These are phyloP conservation scores for Shiraia sp. DNA, from an alignment of 2,329 filamentous ascomycete species.

Conservation along the genomic window DNA sequence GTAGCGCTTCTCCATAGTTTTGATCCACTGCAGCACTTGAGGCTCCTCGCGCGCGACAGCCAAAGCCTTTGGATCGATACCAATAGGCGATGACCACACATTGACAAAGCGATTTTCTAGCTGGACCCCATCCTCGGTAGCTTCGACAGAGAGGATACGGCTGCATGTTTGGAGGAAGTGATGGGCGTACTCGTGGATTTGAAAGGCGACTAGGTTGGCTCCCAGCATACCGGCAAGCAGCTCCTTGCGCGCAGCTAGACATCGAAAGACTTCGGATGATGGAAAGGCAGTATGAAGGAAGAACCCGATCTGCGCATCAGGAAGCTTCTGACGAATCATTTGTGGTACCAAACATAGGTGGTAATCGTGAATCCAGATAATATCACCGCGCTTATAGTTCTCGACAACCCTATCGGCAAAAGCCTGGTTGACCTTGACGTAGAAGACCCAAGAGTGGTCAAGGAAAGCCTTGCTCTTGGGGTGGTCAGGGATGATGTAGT, in stretches of 20 bases:
- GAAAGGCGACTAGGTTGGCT: conserved; percentile 89
- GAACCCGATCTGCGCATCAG: conserved; percentile 93
- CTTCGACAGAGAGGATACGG: conserved; percentile 85
- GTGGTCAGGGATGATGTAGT: conserved; percentile 97
- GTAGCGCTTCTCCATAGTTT: conserved; percentile 80
- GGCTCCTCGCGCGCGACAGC: conserved; percentile 69
- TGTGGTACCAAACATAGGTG: conserved; percentile 85
- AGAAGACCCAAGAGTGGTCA: conserved; percentile 95
- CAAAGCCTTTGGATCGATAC: conserved; percentile 82
- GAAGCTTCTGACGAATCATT: conserved; percentile 87
- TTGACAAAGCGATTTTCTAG: conserved; percentile 93
- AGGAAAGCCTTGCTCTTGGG: conserved; percentile 98
- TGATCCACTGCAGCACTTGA: conserved; percentile 78
- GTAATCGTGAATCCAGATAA: conserved; percentile 96
- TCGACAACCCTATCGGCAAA: conserved; percentile 89
- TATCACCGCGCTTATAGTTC: conserved; percentile 91
- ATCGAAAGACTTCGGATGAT: conserved; percentile 94
- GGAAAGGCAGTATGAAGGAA: conserved; percentile 95
- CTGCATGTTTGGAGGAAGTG: conserved; percentile 97
- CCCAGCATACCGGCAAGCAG: conserved; percentile 91
- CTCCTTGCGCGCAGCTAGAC: conserved; percentile 82
- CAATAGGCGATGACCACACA: conserved; percentile 82
- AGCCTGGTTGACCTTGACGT: conserved; percentile 87
- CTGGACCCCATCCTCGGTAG: conserved; percentile 83
- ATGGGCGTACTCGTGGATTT: conserved; percentile 88